Conservation (phyloP, 495 filamentous ascomycete species). For the Talaromyces borbonicus region DNA sequence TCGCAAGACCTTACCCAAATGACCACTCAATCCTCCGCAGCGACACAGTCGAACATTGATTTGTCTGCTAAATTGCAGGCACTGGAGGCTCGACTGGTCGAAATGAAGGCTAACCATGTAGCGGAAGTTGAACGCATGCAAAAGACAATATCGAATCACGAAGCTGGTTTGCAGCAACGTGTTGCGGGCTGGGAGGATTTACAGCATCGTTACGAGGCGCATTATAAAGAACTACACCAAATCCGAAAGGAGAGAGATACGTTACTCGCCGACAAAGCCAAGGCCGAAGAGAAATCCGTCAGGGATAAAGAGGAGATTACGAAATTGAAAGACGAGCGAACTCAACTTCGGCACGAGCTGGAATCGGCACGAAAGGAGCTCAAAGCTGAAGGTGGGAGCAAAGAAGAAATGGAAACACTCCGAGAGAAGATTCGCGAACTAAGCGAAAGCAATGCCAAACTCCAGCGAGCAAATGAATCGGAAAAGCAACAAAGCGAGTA, state of each 20-base stretch:
- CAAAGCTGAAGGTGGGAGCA: constrained; percentile 37
- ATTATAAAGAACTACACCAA: constrained; percentile 26
- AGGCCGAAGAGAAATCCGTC: constrained; percentile 26
- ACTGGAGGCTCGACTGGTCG: constrained; percentile 25
- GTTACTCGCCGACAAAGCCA: constrained; percentile 13
- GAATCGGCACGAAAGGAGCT: constrained; percentile 36
- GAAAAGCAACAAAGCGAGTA: constrained; percentile 50
- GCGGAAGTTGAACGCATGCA: constrained; percentile 22
- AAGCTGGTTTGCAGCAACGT: constrained; percentile 17
- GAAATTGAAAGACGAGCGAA: constrained; percentile 40
- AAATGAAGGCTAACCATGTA: constrained; percentile 23
- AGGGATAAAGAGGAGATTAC: constrained; percentile 31
- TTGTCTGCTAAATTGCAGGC: constrained; percentile 16
- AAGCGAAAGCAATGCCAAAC: constrained; percentile 26
- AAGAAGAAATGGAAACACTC: constrained; percentile 38
- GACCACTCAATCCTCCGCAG: constrained; percentile 24
- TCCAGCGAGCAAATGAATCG: constrained; percentile 39
- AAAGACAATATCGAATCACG: constrained; percentile 14
- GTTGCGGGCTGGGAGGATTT: constrained; percentile 21
- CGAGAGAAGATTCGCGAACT: constrained; percentile 36
- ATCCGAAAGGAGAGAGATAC: constrained; percentile 28
- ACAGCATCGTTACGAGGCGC: constrained; percentile 37
- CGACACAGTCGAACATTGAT: constrained; percentile 24
- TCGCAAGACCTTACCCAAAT: constrained; percentile 24
- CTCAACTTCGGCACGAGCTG: constrained; percentile 38